A percentile compares a stretch with the other conserved stretches of the same genome.
These are phyloP conservation scores for Quercus engelmannii DNA, from an alignment of 306 rosid species.

Conservation along the genomic window DNA sequence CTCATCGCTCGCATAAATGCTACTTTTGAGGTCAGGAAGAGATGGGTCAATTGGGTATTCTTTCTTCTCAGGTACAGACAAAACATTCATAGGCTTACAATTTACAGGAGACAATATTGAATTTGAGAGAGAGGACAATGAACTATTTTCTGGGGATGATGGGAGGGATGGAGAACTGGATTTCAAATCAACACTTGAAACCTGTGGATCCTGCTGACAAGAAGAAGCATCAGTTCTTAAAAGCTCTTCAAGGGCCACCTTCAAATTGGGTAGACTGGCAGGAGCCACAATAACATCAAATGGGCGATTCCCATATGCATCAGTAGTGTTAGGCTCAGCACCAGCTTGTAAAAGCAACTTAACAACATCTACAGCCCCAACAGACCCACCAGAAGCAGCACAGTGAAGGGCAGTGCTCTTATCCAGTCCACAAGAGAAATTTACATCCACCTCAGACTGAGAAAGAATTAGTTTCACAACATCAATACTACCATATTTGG, in stretches of 20 bases:
- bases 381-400: conserved; percentile 84
- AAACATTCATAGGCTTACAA: conserved; percentile 36
- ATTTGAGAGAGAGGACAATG: conserved; percentile 46
- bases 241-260: conserved; percentile 47
- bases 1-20: conserved; percentile 86
- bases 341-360: conserved; percentile 71
- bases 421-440: conserved; percentile 56
- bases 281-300: conserved; percentile 65
- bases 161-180: conserved; percentile 34
- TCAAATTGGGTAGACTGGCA: conserved; percentile 44
- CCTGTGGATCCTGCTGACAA: conserved; percentile 31
- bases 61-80: conserved; percentile 55
- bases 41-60: conserved; percentile 90
- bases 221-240: conserved; percentile 38
- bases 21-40: conserved; percentile 88
- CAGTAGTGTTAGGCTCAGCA: conserved; percentile 48
- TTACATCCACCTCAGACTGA: conserved; percentile 46
- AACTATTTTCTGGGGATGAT: conserved; percentile 51
- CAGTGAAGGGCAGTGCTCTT: conserved; percentile 89
- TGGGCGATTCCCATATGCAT: conserved; percentile 62
- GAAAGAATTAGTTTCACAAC: conserved; percentile 62
- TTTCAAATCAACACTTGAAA: conserved; percentile 21
- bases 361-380: conserved; percentile 50
- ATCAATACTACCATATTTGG: conserved; percentile 76
- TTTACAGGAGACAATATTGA: conserved; percentile 48